Evolutionary conservation across 164 flowering plant species (phyloP).

Genomic region (Magnolia kwangsiensis): DNA sequence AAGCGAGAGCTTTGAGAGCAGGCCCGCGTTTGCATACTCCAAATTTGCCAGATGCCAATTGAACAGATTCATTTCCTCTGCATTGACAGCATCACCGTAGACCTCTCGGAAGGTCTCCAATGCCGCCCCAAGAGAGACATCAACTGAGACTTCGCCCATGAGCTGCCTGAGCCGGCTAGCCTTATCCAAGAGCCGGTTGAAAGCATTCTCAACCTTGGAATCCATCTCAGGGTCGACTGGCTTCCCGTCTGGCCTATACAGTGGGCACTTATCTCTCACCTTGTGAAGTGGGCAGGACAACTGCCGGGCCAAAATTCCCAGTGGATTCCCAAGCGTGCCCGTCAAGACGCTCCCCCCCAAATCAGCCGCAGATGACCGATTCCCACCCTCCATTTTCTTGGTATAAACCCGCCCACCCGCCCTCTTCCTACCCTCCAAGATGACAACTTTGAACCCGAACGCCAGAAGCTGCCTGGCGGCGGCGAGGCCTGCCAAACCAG

Average conservation of each 20-base stretch:
- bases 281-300: conserved; percentile 85
- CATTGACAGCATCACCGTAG: conserved; percentile 57
- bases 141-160: conserved; percentile 59
- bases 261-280: conserved; percentile 87
- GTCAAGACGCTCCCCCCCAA: conserved; percentile 95
- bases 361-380: conserved; percentile 68
- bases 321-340: conserved; percentile 89
- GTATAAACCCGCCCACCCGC: conserved; percentile 95
- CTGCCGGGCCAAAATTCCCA: conserved; percentile 92
- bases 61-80: conserved; percentile 69
- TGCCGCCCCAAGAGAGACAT: conserved; percentile 71
- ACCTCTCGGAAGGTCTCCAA: conserved; percentile 66
- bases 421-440: conserved; percentile 83
- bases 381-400: conserved; percentile 61
- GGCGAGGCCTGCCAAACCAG: conserved; percentile 88
- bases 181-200: conserved; percentile 80
- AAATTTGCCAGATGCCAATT: conserved; percentile 98
- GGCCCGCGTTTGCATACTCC: conserved; percentile 96
- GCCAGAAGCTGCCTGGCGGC: conserved; percentile 88
- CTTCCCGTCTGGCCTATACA: conserved; percentile 75
- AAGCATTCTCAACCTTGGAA: conserved; percentile 58
- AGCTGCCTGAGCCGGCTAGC: conserved; percentile 58
- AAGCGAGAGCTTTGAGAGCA: conserved; percentile 80
- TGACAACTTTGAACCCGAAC: conserved; percentile 84
- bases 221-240: conserved; percentile 59